Evolutionary conservation across 108 stramenopile species (phyloP), one percentile per base, ranked within the genome.

Genomic region (Nitzschia sp.): DNA sequence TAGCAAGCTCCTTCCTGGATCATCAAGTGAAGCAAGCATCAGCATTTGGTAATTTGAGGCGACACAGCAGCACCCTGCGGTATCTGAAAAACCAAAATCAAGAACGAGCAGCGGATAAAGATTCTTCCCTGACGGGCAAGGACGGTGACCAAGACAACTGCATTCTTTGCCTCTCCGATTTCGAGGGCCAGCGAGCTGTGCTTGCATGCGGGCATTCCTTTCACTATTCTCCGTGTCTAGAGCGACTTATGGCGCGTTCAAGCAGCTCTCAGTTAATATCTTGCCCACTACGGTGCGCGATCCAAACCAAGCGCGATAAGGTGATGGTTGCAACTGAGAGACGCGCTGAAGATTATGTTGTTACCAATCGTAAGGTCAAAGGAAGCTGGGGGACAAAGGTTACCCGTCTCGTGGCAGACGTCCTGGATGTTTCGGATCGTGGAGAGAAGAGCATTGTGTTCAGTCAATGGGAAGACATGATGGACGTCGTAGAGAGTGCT

Each of bases 341-440:
- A 53, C 53, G 83, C 57, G 55, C 48, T 53, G 58, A 84, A 23
- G 78, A 87, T 75, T 76, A 81, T 41, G 82, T 79, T 45, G 55
- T 48, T 31, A 55, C 53, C 8, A 11, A 35, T 60, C 58, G 75
- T 41, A 53, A 58, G 45, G 52, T 93, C 13, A 75, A 90, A 56
- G 93, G 93, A 0, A 76, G 81, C 56, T 94, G 83, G 77, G 93
- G 93, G 2, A 94, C 92, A 16, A 93, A 93, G 54, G 78, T 84
- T 0, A 79, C 83, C 17, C 47, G 74, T 26, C 54, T 90, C 9
- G 72, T 90, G 31, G 74, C 77, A 22, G 90, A 86, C 68, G 34
- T 88, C 0, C 19, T 85, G 17, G 69, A 71, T 38, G 69, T 81
- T 17, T 48, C 59, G 5, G 73, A 81, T 19, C 45, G 56, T 11